Base-by-base conservation (phyloP, 306 rosid species). In the Cucurbita maxima region DNA sequence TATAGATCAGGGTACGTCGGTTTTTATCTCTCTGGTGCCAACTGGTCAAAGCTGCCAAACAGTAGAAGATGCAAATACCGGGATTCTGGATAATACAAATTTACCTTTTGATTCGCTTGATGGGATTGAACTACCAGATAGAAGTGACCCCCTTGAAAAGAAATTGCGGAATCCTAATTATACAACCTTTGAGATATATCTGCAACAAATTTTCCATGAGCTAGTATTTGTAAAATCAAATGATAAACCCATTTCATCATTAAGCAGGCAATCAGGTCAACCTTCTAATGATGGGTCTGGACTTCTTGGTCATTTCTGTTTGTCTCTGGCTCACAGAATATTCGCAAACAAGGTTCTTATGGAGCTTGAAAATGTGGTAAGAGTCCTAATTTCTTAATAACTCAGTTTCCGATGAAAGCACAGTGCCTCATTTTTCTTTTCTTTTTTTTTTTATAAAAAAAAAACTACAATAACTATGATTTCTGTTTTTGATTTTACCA, bases 301-400 rank as follows among this genome's bases (percentile, higher is more conserved):
- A 81, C 90, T 87, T 77, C 94, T 94, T 79, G 88, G 92, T 83
- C 97, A 91, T 83, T 94, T 91, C 79, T 94, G 89, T 55, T 56
- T 83, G 84, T 94, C 96, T 47, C 81, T 94, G 84, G 81, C 88
- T 41, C 97, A 91, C 77, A 88, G 96, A 79, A 91, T 91, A 37
- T 89, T 94, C 72, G 87, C 99, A 72, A 89, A 80, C 75, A 85
- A 86, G 82, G 92, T 94, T 79, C 92, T 91, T n/a, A 69, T 76
- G 64, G 95, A 80, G 89, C 88, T 94, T 74, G 97, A 94, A 83
- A 91, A 89, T 66, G 85, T 89, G 96, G 96, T 91, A 86, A 72
- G 34, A 47, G 77, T 52, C 64, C 14, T n/a, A 40, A 61, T 73
- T 67, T 56, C 60, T 50, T 36, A 44, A 56, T 36, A n/a, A n/a